phyloP scores from a whole-genome alignment of 129 eudicot genomes.

The Sambucus nigra region DNA sequence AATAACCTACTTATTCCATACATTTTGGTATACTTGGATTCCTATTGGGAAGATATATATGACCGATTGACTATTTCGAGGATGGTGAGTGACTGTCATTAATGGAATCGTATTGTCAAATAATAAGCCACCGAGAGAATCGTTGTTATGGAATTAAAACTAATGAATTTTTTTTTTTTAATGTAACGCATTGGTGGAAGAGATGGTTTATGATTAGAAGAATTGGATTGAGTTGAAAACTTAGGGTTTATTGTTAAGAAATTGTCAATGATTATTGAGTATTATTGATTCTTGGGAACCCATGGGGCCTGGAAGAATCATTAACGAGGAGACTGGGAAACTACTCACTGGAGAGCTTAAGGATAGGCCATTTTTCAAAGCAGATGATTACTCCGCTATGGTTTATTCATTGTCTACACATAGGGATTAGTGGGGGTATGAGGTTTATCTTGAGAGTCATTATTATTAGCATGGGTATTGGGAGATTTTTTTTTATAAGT shows the following conservation, averaged over 20 bases:
- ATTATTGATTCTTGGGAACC: slow-evolving; percentile 74
- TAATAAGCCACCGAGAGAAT: too few species aligned
- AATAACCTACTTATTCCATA: too few species aligned
- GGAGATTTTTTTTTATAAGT: slow-evolving; percentile 80
- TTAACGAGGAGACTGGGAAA: slow-evolving; percentile 69
- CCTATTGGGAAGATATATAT: too few species aligned
- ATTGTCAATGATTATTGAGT: slow-evolving; percentile 76
- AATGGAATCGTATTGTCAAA: too few species aligned
- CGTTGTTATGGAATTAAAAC: too few species aligned
- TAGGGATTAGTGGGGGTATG: slow-evolving; percentile 58
- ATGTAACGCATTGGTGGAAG: slow-evolving; percentile 84
- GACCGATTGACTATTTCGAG: too few species aligned
- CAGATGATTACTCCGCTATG: slow-evolving; percentile 92
- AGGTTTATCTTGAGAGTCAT: slow-evolving; percentile 64
- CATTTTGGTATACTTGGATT: too few species aligned
- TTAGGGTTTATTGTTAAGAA: slow-evolving; percentile 71
- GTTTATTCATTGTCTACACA: slow-evolving; percentile 63
- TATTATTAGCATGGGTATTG: slow-evolving; percentile 87
- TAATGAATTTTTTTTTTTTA: too few species aligned
- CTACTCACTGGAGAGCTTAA: slow-evolving; percentile 59
- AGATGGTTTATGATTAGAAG: slow-evolving; percentile 68
- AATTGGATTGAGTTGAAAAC: slow-evolving; percentile 90
- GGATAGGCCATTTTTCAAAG: slow-evolving; percentile 80
- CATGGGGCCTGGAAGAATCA: slow-evolving; percentile 76
- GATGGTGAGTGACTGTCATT: too few species aligned